These are phyloP conservation scores for Friedmanniomyces endolithicus DNA, from an alignment of 495 filamentous ascomycete species.

Conservation along the genomic window DNA sequence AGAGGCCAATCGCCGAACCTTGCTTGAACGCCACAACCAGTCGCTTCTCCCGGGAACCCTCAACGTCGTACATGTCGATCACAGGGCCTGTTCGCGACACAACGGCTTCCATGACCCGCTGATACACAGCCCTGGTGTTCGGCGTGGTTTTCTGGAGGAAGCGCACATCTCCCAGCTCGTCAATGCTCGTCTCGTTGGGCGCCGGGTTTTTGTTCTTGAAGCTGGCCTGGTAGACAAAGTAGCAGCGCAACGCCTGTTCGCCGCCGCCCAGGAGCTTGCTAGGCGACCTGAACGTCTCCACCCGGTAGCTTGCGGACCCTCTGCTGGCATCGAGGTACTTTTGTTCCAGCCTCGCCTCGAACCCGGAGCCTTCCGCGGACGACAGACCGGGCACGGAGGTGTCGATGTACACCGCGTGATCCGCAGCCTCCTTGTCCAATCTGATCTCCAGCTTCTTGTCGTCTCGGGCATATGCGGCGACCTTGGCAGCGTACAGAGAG, in stretches of 20 bases:
- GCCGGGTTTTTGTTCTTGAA: constrained; percentile 64
- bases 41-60: constrained; percentile 77
- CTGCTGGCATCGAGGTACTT: constrained; percentile 76
- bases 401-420: constrained; percentile 98
- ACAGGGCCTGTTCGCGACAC: constrained; percentile 78
- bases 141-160: constrained; percentile 91
- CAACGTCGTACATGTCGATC: constrained; percentile 95
- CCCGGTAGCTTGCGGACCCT: constrained; percentile 62
- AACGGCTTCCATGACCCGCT: constrained; percentile 77
- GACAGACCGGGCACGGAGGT: constrained; percentile 81
- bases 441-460: constrained; percentile 90
- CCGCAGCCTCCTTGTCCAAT: constrained; percentile 83
- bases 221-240: constrained; percentile 93
- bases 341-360: constrained; percentile 84
- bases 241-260: constrained; percentile 77
- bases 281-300: constrained; percentile 88
- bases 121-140: constrained; percentile 91
- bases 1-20: constrained; percentile 82
- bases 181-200: constrained; percentile 72
- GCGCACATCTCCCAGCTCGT: constrained; percentile 82
- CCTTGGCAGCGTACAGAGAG: constrained; percentile 92
- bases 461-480: constrained; percentile 84
- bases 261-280: constrained; percentile 55
- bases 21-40: constrained; percentile 89
- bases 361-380: constrained; percentile 62